Evolutionary conservation across 768 basidiomycete genomes (phyloP), one percentile per base, ranked within the genome.

Genomic region (Inosperma sp.): DNA sequence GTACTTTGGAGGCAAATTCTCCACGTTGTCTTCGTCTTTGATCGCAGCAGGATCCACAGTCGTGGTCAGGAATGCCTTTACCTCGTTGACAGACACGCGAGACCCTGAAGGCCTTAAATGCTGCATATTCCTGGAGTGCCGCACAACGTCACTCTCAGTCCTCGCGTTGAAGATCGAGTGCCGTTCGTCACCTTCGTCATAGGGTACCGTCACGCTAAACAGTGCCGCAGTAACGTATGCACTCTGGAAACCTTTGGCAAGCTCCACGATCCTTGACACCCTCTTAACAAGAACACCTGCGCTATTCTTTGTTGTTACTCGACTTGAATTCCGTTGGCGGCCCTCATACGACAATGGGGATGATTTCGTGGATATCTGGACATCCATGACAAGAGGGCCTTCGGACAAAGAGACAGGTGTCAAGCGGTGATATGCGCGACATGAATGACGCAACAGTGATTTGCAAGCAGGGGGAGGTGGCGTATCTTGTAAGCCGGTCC

Each of bases 151-250:
- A 45, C 30, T 29, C 10, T 42, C 54, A 47, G 21, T 44, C 37
- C 56, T 37, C 10, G 48, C 37, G 21, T 9, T n/a, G n/a, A 33
- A 41, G n/a, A 47, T 51, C 41, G 39, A 37, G 36, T 25, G 34
- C 46, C 27, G 53, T 44, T 17, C 44, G 42, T 59, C 69, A 52
- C 39, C 64, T 48, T 36, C 61, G 59, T 60, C 61, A 56, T 68
- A 48, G 16, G 65, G 57, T 21, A 59, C 55, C 14, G 61, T 52
- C 13, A 73, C 71, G 23, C 73, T 63, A 62, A 78, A 79, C 61
- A 78, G 65, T 5, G 81, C 74, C 26, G 79, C 77, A 37, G 70
- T 66, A 52, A 83, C 73, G 56, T 83, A 84, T 29, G 76, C 79
- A 16, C 68, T 70, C 62, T 85, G 83, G 57, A 85, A 69, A 9